phyloP scores from a whole-genome alignment of 768 basidiomycete genomes.

The Pisolithus microcarpus region DNA sequence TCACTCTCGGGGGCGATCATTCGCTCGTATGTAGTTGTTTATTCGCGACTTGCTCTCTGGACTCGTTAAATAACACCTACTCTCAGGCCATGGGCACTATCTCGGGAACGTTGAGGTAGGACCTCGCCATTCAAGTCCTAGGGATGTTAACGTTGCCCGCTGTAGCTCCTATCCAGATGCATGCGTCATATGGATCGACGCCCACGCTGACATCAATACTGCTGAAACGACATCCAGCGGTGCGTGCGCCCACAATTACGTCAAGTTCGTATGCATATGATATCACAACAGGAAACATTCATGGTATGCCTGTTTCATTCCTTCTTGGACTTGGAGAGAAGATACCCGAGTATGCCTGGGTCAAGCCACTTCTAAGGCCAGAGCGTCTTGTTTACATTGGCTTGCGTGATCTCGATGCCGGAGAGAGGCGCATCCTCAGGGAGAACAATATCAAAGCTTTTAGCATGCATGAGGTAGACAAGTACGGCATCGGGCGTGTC shows the following conservation, averaged over 20 bases:
- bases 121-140: background rate
- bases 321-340: constrained; percentile 47
- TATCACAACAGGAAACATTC: constrained; percentile 68
- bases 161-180: constrained; percentile 65
- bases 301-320: constrained; percentile 98
- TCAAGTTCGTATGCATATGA: constrained; percentile 1
- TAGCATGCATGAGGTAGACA: constrained; percentile 87
- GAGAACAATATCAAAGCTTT: constrained; percentile 79
- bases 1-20: constrained; percentile 96
- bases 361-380: constrained; percentile 59
- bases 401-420: constrained; percentile 84
- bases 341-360: constrained; percentile 45
- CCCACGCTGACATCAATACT: constrained; percentile 97
- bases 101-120: constrained; percentile 75
- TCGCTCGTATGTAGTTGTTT: constrained; percentile 56
- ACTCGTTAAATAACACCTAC: background rate
- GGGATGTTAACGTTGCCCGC: constrained; percentile 3
- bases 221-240: constrained; percentile 71
- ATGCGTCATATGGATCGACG: constrained; percentile 94
- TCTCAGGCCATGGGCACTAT: constrained; percentile 86
- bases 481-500: constrained; percentile 87
- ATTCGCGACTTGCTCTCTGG: constrained; percentile 1
- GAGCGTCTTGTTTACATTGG: constrained; percentile 93
- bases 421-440: constrained; percentile 81
- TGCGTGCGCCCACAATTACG: constrained; percentile 18